phyloP scores from a whole-genome alignment of 2,329 filamentous ascomycete genomes.

The Colletotrichum coccodes region DNA sequence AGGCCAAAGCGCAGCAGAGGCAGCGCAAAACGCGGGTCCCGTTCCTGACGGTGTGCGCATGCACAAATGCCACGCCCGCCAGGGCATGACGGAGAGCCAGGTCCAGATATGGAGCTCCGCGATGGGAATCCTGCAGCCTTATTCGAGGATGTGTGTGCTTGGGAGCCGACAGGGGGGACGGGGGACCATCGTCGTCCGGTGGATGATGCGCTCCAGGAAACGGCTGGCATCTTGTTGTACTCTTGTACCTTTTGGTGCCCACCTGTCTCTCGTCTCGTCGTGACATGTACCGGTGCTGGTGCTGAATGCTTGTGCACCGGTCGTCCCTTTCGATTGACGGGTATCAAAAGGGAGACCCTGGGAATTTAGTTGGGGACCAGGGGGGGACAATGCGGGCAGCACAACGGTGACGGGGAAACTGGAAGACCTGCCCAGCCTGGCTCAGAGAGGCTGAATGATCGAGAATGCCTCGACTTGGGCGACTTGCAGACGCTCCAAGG shows the following conservation, averaged over 20 bases:
- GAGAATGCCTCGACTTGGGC: background rate
- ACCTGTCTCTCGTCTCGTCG: background rate
- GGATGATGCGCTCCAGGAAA: slow-evolving; percentile 27
- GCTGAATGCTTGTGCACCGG: background rate
- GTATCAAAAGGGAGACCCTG: slow-evolving; percentile 22
- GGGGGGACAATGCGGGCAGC: slow-evolving; percentile 17
- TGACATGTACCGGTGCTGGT: slow-evolving; percentile 2
- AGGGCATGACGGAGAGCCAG: slow-evolving; percentile 22
- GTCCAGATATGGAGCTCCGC: slow-evolving; percentile 14
- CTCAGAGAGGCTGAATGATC: background rate
- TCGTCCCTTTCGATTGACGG: slow-evolving; percentile 12
- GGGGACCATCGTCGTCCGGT: slow-evolving; percentile 22
- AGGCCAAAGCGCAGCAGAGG: background rate
- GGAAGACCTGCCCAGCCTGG: background rate
- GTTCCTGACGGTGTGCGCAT: slow-evolving; percentile 27
- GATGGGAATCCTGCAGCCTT: slow-evolving; percentile 26
- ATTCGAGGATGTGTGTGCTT: slow-evolving; percentile 25
- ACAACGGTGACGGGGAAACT: background rate
- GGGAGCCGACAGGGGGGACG: background rate
- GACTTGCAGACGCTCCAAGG: background rate
- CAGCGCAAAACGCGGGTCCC: background rate
- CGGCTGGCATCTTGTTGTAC: slow-evolving; percentile 11
- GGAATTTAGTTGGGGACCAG: slow-evolving; percentile 8
- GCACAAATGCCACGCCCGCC: slow-evolving; percentile 4
- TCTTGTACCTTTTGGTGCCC: background rate